Evolutionary conservation across 208 protist species (phyloP).

Genomic region (Wallacemonas sp.): DNA sequence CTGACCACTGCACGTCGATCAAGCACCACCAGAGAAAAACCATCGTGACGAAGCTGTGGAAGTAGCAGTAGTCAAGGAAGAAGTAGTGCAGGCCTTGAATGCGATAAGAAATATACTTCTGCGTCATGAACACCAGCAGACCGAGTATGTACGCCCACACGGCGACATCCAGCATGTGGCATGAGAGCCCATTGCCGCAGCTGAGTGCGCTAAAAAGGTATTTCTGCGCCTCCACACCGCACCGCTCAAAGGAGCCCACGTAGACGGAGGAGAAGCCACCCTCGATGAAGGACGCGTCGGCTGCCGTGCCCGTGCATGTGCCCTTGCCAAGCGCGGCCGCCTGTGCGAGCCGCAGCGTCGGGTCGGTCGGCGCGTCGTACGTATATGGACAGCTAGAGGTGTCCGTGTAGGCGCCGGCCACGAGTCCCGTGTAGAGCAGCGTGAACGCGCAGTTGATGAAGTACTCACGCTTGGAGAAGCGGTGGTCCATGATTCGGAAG

Average conservation of each 20-base stretch:
- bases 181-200: conserved; percentile 31
- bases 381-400: conserved; percentile 60
- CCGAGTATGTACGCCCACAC: conserved; percentile 62
- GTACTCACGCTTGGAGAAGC: conserved; percentile 59
- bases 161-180: conserved; percentile 64
- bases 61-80: conserved; percentile 76
- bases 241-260: not conserved
- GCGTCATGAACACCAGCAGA: conserved; percentile 45
- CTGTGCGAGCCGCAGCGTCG: not conserved
- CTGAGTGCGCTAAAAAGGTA: conserved; percentile 23
- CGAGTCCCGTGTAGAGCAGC: conserved; percentile 45
- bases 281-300: not conserved
- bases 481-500: conserved; percentile 31
- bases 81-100: conserved; percentile 65
- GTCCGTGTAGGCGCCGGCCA: conserved; percentile 57
- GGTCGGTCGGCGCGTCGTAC: conserved; percentile 22
- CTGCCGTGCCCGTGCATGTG: not conserved
- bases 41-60: conserved; percentile 55
- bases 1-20: conserved; percentile 51
- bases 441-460: conserved; percentile 56
- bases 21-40: conserved; percentile 55
- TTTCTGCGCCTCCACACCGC: not conserved
- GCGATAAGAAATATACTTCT: conserved; percentile 60
- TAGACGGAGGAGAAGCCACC: not conserved
- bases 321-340: not conserved